These are phyloP conservation scores for Andrographis paniculata DNA, from an alignment of 305 asterid species.

Conservation along the genomic window DNA sequence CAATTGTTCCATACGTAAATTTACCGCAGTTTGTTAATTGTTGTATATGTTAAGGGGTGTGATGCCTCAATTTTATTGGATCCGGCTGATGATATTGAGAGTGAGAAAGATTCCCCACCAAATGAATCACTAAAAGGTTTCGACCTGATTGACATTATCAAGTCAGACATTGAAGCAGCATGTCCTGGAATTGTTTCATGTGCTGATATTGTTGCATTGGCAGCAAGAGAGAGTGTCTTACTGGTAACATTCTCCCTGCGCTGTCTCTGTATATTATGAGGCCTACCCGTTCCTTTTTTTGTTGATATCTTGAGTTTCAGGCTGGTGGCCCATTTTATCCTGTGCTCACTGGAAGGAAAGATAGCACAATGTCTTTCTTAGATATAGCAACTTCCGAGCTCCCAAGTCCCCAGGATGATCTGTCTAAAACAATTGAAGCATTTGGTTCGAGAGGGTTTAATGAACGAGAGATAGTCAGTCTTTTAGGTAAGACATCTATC, in stretches of 20 bases:
- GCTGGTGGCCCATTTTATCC: conserved; percentile 85
- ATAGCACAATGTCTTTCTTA: conserved; percentile 31
- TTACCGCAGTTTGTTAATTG: background rate
- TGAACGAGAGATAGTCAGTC: conserved; percentile 52
- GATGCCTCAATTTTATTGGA: conserved; percentile 81
- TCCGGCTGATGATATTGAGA: conserved; percentile 29
- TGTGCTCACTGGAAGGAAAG: conserved; percentile 64
- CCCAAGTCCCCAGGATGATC: conserved; percentile 52
- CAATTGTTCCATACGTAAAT: background rate
- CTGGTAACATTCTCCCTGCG: conserved; percentile 31
- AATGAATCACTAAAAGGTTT: conserved; percentile 54
- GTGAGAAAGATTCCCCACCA: conserved; percentile 54
- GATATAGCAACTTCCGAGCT: conserved; percentile 34
- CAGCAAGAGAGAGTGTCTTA: conserved; percentile 75
- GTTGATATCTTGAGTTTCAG: conserved; percentile 30
- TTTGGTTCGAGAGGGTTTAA: conserved; percentile 64
- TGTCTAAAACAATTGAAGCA: conserved; percentile 20
- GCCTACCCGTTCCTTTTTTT: background rate
- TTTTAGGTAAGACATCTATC: conserved; percentile 43
- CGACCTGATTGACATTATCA: conserved; percentile 49
- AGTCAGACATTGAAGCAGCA: conserved; percentile 45
- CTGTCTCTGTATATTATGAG: background rate
- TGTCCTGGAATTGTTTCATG: conserved; percentile 89
- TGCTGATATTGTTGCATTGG: conserved; percentile 67
- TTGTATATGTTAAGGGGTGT: conserved; percentile 42